Conservation (phyloP, 1,284 basidiomycete species). For the Boletus sp. region DNA sequence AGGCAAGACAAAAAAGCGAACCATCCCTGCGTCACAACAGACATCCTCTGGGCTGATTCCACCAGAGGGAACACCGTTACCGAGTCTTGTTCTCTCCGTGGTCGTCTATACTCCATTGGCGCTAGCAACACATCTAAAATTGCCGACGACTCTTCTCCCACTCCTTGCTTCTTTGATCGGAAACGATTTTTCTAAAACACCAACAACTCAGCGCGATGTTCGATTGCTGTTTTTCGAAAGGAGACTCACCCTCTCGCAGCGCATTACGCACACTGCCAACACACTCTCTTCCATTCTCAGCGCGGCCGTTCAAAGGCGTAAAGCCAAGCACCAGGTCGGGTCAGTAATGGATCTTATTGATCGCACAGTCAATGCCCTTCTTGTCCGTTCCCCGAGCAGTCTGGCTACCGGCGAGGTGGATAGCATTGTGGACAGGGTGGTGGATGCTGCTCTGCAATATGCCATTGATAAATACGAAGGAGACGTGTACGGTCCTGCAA, state of each 20-base stretch:
- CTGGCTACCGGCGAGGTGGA: constrained; percentile 62
- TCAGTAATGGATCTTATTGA: constrained; percentile 76
- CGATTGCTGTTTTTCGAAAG: constrained; percentile 67
- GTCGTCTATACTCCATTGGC: constrained; percentile 59
- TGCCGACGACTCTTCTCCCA: constrained; percentile 73
- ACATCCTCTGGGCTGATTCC: constrained; percentile 51
- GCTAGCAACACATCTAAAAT: constrained; percentile 62
- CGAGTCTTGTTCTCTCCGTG: constrained; percentile 48
- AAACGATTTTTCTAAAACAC: constrained; percentile 72
- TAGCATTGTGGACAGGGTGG: constrained; percentile 60
- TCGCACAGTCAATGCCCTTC: constrained; percentile 53
- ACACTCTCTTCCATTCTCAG: constrained; percentile 53
- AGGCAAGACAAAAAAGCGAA: constrained; percentile 43
- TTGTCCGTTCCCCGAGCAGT: constrained; percentile 45
- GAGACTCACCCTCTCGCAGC: constrained; percentile 49
- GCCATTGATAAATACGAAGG: constrained; percentile 57
- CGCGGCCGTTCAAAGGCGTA: constrained; percentile 42
- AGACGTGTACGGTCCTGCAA: constrained; percentile 31
- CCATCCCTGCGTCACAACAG: constrained; percentile 27
- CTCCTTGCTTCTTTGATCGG: constrained; percentile 83
- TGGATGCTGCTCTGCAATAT: constrained; percentile 71
- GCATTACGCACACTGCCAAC: constrained; percentile 54
- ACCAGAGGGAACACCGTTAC: constrained; percentile 38
- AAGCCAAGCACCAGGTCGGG: constrained; percentile 50
- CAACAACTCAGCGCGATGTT: constrained; percentile 43